A percentile compares a stretch with the other conserved stretches of the same genome.
Conservation (phyloP, 371 early-diverging fungal species). For the Coemansia sp. region DNA sequence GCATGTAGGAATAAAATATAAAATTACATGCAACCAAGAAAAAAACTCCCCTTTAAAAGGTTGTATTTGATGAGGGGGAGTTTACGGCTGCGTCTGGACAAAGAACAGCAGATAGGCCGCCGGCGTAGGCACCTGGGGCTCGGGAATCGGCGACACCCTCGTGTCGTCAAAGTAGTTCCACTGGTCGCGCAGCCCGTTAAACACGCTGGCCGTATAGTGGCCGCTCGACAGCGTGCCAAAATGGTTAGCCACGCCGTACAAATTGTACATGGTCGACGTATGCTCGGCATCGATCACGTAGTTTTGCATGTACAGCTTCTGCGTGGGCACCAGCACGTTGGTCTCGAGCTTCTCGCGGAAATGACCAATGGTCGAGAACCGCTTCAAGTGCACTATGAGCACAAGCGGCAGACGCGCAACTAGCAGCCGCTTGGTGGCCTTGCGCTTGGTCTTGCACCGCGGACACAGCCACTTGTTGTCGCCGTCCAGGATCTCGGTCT, state of each 20-base stretch:
- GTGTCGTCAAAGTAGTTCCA: slow-evolving; percentile 97
- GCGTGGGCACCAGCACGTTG: slow-evolving; percentile 79
- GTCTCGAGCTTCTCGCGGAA: slow-evolving; percentile 92
- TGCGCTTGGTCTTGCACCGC: slow-evolving; percentile 71
- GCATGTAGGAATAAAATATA: too few relatives aligned
- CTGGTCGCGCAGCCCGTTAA: slow-evolving; percentile 70
- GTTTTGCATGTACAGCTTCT: slow-evolving; percentile 54
- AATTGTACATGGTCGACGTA: slow-evolving; percentile 62
- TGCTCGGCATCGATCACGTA: slow-evolving; percentile 31
- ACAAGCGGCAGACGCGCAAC: slow-evolving; percentile 85
- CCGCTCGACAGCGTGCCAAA: slow-evolving; percentile 90
- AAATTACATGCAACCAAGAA: too few relatives aligned
- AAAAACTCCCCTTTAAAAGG: too few relatives aligned
- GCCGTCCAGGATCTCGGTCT: slow-evolving; percentile 82
- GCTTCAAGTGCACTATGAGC: slow-evolving; percentile 87
- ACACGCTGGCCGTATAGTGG: slow-evolving; percentile 93
- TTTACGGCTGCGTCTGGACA: slow-evolving; percentile 50
- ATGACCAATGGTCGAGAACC: slow-evolving; percentile 91
- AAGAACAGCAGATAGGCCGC: slow-evolving; percentile 65
- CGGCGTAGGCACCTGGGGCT: slow-evolving; percentile 63
- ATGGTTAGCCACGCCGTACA: slow-evolving; percentile 96
- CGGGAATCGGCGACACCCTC: slow-evolving; percentile 67
- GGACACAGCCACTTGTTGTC: slow-evolving; percentile 93
- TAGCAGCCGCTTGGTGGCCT: slow-evolving; percentile 74
- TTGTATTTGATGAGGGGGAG: too few relatives aligned